Conservation (phyloP, 805 yeast species). For the Candida lessepsii region DNA sequence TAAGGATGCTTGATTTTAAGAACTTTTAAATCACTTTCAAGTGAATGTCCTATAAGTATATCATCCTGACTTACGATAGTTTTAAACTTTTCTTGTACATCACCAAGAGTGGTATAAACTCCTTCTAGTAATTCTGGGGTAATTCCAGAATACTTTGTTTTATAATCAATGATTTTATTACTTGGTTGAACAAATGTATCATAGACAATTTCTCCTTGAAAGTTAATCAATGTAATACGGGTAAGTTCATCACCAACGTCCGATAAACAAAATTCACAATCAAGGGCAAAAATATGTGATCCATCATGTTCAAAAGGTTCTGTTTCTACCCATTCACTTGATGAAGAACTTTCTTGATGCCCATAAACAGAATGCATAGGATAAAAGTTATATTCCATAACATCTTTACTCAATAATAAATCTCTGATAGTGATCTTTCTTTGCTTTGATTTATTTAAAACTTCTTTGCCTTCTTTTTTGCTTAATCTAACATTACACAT, state of each 20-base stretch:
- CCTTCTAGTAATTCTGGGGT: constrained; percentile 62
- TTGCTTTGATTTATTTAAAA: constrained; percentile 30
- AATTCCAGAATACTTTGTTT: constrained; percentile 85
- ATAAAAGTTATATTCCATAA: constrained; percentile 49
- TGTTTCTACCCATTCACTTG: constrained; percentile 35
- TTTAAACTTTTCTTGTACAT: constrained; percentile 62
- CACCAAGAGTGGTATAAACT: constrained; percentile 63
- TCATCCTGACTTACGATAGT: constrained; percentile 53
- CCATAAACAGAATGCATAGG: constrained; percentile 51
- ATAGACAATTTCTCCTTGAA: constrained; percentile 55
- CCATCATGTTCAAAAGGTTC: constrained; percentile 51
- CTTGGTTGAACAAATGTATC: constrained; percentile 80
- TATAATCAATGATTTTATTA: constrained; percentile 71
- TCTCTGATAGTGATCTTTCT: constrained; percentile 48
- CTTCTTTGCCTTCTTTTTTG: constrained; percentile 51
- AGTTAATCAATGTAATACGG: constrained; percentile 72
- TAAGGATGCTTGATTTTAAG: constrained; percentile 68
- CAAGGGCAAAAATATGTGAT: constrained; percentile 72
- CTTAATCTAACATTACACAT: constrained; percentile 58
- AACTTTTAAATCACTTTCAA: constrained; percentile 77
- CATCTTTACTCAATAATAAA: constrained; percentile 49
- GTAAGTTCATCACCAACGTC: constrained; percentile 65
- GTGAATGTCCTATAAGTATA: constrained; percentile 82
- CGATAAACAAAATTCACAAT: constrained; percentile 90
- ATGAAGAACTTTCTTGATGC: background rate